These are phyloP conservation scores for Colletotrichum eremochloae DNA, from an alignment of 2,329 filamentous ascomycete genomes.

Conservation along the genomic window DNA sequence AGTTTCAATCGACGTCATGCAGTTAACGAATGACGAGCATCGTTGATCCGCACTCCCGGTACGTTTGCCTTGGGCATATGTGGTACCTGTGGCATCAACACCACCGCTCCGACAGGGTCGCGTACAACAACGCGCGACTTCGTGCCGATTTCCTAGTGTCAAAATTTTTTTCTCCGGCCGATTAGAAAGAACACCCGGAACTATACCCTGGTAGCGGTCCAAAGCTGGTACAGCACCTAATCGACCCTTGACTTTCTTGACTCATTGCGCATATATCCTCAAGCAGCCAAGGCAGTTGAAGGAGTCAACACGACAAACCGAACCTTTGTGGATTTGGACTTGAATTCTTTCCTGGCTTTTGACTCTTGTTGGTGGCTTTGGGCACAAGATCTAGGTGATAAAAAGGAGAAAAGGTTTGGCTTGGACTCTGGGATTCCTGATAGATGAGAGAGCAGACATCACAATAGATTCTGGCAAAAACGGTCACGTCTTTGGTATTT, in stretches of 20 bases:
- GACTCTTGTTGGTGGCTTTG: slow-evolving; percentile 17
- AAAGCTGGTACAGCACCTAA: slow-evolving; percentile 19
- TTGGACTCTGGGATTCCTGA: slow-evolving; percentile 38
- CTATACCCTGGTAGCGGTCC: slow-evolving; percentile 34
- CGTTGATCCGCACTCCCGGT: slow-evolving; percentile 31
- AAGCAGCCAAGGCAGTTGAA: slow-evolving; percentile 37
- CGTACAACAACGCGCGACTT: slow-evolving; percentile 33
- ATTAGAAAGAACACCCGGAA: slow-evolving; percentile 13
- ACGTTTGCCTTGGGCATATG: slow-evolving; percentile 22
- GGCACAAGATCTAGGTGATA: slow-evolving; percentile 30
- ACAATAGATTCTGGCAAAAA: slow-evolving; percentile 24
- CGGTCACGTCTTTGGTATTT: slow-evolving; percentile 4
- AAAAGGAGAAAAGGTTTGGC: slow-evolving; percentile 5
- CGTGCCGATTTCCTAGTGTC: slow-evolving; percentile 42
- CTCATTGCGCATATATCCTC: slow-evolving; percentile 23
- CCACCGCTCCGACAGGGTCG: slow-evolving; percentile 30
- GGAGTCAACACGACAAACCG: slow-evolving; percentile 32
- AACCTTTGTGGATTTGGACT: slow-evolving; percentile 17
- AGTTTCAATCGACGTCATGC: slow-evolving; percentile 1
- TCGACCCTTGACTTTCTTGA: slow-evolving; percentile 15
- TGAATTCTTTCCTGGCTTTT: slow-evolving; percentile 22
- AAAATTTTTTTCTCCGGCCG: slow-evolving; percentile 7
- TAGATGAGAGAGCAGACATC: slow-evolving; percentile 29
- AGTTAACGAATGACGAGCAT: slow-evolving; percentile 22
- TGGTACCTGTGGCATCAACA: slow-evolving; percentile 34